phyloP scores from a whole-genome alignment of 2,329 filamentous ascomycete species.

The Fusarium euwallaceae region DNA sequence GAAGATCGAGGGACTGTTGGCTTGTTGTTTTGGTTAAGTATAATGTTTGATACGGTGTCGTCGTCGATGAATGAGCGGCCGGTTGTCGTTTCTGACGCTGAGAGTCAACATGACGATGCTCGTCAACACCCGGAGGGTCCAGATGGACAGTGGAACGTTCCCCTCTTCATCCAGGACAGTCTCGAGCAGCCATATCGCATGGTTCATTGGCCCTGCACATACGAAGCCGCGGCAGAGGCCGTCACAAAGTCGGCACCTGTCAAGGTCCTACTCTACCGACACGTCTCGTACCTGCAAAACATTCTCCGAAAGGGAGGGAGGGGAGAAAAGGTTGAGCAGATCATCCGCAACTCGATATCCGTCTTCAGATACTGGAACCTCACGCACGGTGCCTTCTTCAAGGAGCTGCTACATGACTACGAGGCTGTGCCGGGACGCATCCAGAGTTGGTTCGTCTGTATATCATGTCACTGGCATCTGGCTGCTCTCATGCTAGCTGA shows the following conservation, averaged over 20 bases:
- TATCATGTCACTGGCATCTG: conserved; percentile 70
- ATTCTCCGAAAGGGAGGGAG: conserved; percentile 56
- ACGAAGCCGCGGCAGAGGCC: conserved; percentile 61
- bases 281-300: conserved; percentile 65
- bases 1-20: conserved; percentile 60
- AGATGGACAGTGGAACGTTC: conserved; percentile 41
- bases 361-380: conserved; percentile 68
- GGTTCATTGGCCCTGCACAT: conserved; percentile 65
- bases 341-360: conserved; percentile 60
- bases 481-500: conserved; percentile 68
- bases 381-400: conserved; percentile 64
- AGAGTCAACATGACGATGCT: conserved; percentile 51
- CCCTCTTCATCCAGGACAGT: conserved; percentile 44
- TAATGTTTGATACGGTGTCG: conserved; percentile 71
- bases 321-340: conserved; percentile 59
- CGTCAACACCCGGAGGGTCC: conserved; percentile 26
- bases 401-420: conserved; percentile 63
- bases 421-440: conserved; percentile 63
- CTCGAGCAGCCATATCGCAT: conserved; percentile 33
- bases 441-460: conserved; percentile 70
- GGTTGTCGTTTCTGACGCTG: conserved; percentile 54
- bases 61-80: conserved; percentile 62
- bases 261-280: conserved; percentile 69
- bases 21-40: conserved; percentile 68
- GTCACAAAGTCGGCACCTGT: conserved; percentile 67